Conservation (phyloP, 2,329 filamentous ascomycete species). For the Colletotrichum trifolii region DNA sequence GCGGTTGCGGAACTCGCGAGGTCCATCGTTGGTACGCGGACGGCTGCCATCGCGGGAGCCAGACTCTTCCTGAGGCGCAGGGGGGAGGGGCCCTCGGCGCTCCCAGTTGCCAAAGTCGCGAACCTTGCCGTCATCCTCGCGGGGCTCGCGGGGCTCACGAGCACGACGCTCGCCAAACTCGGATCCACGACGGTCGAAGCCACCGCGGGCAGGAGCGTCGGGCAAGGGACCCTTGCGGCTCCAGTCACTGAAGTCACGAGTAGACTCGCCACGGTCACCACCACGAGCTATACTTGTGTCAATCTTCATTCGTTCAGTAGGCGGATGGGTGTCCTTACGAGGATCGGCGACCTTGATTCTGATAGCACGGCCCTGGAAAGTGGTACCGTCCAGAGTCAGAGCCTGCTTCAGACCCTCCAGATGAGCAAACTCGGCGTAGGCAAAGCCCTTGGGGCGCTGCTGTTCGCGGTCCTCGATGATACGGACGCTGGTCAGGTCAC, state of each 20-base stretch:
- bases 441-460: slow-evolving; percentile 95
- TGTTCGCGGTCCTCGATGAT: slow-evolving; percentile 97
- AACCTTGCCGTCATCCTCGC: slow-evolving; percentile 75
- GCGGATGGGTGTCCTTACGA: slow-evolving; percentile 73
- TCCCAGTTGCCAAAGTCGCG: slow-evolving; percentile 94
- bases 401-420: slow-evolving; percentile 93
- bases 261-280: slow-evolving; percentile 72
- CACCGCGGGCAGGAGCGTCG: slow-evolving; percentile 71
- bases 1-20: slow-evolving; percentile 70
- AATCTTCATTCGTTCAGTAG: slow-evolving; percentile 40
- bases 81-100: slow-evolving; percentile 89
- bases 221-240: slow-evolving; percentile 90
- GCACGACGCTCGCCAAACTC: slow-evolving; percentile 58
- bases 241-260: slow-evolving; percentile 89
- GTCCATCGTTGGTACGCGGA: slow-evolving; percentile 66
- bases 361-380: slow-evolving; percentile 89
- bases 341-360: slow-evolving; percentile 97
- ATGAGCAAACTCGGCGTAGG: slow-evolving; percentile 92
- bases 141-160: slow-evolving; percentile 73
- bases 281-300: slow-evolving; percentile 78
- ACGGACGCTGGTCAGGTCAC: slow-evolving; percentile 88
- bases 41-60: slow-evolving; percentile 67
- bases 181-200: slow-evolving; percentile 54
- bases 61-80: slow-evolving; percentile 65
- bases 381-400: slow-evolving; percentile 81